Percentiles rank a stretch among this genome's conserved stretches.
These are phyloP conservation scores for Arabidopsis lyrata DNA, from an alignment of 441 rosid genomes.

Conservation along the genomic window DNA sequence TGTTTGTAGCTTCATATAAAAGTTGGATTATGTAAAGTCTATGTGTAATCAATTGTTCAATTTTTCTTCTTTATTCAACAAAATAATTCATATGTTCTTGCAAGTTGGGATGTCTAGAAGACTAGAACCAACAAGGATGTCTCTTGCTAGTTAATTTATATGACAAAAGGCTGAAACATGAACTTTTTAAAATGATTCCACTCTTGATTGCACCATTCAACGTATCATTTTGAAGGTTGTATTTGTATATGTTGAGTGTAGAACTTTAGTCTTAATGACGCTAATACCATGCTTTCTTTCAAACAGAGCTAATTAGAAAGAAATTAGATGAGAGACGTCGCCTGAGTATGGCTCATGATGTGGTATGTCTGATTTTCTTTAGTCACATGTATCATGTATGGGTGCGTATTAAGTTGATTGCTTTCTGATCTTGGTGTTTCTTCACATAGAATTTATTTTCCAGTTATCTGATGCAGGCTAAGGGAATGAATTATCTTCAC, in stretches of 20 bases:
- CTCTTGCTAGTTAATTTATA: too few species aligned
- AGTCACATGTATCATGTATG: neutral
- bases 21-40: too few species aligned
- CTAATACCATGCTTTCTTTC: slow-evolving; percentile 40
- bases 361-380: slow-evolving; percentile 59
- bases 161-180: too few species aligned
- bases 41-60: too few species aligned
- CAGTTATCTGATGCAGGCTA: slow-evolving; percentile 67
- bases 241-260: neutral
- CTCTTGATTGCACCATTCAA: too few species aligned
- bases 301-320: slow-evolving; percentile 95
- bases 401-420: slow-evolving; percentile 16
- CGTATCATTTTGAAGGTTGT: slow-evolving; percentile 12
- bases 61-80: too few species aligned
- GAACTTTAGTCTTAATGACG: slow-evolving; percentile 15
- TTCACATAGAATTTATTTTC: neutral
- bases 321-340: slow-evolving; percentile 90
- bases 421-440: slow-evolving; percentile 28
- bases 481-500: slow-evolving; percentile 99
- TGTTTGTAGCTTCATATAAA: too few species aligned
- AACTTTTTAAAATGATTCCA: too few species aligned
- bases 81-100: too few species aligned
- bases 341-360: slow-evolving; percentile 97
- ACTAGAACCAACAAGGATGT: too few species aligned
- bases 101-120: too few species aligned